These are phyloP conservation scores for Volvox carteri DNA, from an alignment of 163 green algal genomes.

Conservation along the genomic window DNA sequence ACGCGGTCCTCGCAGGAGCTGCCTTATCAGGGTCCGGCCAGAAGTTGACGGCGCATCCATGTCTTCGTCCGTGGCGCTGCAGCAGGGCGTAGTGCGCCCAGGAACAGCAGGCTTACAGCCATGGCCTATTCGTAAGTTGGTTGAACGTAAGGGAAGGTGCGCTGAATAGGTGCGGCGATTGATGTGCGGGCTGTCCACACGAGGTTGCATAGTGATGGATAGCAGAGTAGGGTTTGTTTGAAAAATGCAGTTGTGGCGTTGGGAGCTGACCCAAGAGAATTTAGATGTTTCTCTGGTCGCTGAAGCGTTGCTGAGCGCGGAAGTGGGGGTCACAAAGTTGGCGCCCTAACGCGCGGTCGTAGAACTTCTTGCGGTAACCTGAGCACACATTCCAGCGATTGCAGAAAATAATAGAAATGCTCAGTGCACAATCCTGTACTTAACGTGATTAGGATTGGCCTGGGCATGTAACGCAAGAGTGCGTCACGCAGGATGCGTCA, in stretches of 20 bases:
- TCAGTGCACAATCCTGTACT: neutral
- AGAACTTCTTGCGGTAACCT: neutral
- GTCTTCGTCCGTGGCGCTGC: constrained; percentile 30
- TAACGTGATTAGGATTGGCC: neutral
- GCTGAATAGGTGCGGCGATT: neutral
- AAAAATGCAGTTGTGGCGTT: neutral
- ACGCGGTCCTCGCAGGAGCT: constrained; percentile 1
- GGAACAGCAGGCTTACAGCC: neutral
- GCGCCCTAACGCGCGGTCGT: neutral
- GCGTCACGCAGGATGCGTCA: neutral
- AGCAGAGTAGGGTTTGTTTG: neutral
- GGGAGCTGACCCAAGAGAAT: neutral
- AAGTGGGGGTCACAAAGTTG: constrained; percentile 5
- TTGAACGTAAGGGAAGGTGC: neutral
- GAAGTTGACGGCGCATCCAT: constrained; percentile 61
- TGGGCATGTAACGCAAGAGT: neutral
- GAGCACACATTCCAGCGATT: neutral
- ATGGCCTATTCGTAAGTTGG: neutral
- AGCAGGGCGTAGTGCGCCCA: constrained; percentile 8
- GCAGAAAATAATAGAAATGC: neutral
- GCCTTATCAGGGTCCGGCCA: constrained; percentile 52
- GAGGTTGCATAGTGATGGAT: constrained; percentile 12
- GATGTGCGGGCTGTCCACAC: neutral
- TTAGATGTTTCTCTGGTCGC: neutral
- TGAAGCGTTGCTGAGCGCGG: neutral